These are phyloP conservation scores for Trametes pubescens DNA, from an alignment of 1,284 basidiomycete genomes.

Conservation along the genomic window DNA sequence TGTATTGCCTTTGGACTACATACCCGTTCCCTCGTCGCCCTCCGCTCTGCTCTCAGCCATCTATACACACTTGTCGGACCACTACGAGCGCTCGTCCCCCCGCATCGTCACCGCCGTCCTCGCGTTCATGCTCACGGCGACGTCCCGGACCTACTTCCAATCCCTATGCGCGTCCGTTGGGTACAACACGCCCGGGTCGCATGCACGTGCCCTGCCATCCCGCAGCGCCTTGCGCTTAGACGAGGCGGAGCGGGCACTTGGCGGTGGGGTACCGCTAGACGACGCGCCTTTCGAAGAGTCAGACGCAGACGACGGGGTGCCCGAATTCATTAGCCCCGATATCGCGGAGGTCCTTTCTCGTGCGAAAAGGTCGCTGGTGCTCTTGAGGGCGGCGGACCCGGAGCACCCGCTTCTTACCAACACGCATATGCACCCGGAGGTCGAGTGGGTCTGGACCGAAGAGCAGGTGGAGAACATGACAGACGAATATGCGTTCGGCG, in stretches of 20 bases:
- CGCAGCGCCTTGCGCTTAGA: constrained; percentile 2
- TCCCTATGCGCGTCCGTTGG: constrained; percentile 65
- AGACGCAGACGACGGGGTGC: constrained; percentile 53
- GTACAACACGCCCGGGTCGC: constrained; percentile 47
- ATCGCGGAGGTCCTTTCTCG: constrained; percentile 60
- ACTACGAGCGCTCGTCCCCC: constrained; percentile 60
- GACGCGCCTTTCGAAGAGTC: background rate
- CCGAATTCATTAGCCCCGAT: constrained; percentile 63
- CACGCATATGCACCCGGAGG: constrained; percentile 40
- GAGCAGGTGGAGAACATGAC: constrained; percentile 51
- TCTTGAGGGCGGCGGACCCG: constrained; percentile 68
- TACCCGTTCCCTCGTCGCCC: constrained; percentile 46
- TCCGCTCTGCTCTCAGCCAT: constrained; percentile 58
- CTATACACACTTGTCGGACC: constrained; percentile 59
- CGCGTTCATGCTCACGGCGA: constrained; percentile 67
- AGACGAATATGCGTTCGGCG: constrained; percentile 46
- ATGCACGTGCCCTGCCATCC: constrained; percentile 23
- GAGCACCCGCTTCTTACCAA: constrained; percentile 60
- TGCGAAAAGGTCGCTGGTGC: constrained; percentile 70
- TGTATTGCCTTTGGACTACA: constrained; percentile 51
- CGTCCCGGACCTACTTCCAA: constrained; percentile 68
- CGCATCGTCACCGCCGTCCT: constrained; percentile 56
- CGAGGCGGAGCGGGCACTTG: background rate
- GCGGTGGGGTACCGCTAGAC: background rate
- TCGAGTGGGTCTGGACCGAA: constrained; percentile 74